A percentile compares a stretch with the other conserved stretches of the same genome.
Evolutionary conservation across 2,329 filamentous ascomycete genomes (phyloP).

Genomic region (Fusarium duplospermum): DNA sequence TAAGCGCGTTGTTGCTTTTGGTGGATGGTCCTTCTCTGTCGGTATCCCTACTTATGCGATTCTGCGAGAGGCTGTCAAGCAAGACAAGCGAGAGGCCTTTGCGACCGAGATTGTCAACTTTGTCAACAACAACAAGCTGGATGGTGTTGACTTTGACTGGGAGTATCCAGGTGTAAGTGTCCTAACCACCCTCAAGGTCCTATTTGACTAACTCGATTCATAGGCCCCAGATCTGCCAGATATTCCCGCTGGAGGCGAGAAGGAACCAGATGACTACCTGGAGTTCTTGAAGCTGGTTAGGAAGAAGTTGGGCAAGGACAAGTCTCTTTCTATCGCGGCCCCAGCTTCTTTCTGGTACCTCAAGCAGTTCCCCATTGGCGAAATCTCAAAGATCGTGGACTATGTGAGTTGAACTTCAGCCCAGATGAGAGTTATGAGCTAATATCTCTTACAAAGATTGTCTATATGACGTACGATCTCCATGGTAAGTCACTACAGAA

Average conservation of each 20-base stretch:
- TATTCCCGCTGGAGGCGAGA: conserved; percentile 42
- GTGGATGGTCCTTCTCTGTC: conserved; percentile 44
- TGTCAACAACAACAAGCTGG: conserved; percentile 49
- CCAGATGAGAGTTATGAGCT: neutral
- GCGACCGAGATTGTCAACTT: conserved; percentile 51
- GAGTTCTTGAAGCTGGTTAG: conserved; percentile 17
- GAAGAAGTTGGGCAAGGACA: conserved; percentile 19
- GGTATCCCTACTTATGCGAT: conserved; percentile 21
- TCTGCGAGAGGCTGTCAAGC: conserved; percentile 32
- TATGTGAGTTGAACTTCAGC: conserved; percentile 29
- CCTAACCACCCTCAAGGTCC: no score
- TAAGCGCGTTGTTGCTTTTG: conserved; percentile 45
- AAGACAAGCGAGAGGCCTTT: conserved; percentile 49
- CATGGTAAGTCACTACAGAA: conserved; percentile 32
- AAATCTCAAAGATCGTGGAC: conserved; percentile 43
- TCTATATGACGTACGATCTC: conserved; percentile 52
- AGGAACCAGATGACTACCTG: conserved; percentile 26
- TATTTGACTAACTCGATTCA: no score
- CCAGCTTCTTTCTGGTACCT: conserved; percentile 52
- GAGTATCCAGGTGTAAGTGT: conserved; percentile 53
- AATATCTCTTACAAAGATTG: conserved; percentile 18
- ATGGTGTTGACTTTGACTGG: conserved; percentile 58
- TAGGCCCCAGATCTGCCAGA: conserved; percentile 41
- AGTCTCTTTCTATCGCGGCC: conserved; percentile 47
- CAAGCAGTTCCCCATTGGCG: conserved; percentile 44